Base-by-base conservation (phyloP, 2,329 filamentous ascomycete genomes). In the Alternaria atra region DNA sequence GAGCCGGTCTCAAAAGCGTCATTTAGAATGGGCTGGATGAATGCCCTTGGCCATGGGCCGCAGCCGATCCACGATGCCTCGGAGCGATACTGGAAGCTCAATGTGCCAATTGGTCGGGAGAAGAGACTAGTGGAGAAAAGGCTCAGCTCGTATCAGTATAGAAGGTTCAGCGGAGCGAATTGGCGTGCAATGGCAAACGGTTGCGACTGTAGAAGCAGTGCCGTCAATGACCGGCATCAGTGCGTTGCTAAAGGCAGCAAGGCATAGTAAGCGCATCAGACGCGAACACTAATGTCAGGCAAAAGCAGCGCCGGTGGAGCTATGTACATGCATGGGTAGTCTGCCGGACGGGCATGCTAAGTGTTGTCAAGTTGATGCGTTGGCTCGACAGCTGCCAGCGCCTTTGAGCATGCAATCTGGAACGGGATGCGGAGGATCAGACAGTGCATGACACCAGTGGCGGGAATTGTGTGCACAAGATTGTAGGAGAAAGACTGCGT, bases 301-400 rank as follows among this genome's bases (percentile, higher is more conserved):
- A 75, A 77, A 77, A 78, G 74, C 73, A 76, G 72, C 74, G 72
- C 62, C 64, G 65, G 70, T 66, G 68, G 67, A 72, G 64, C 58
- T 64, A 66, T 72, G 74, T 76, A 77, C 63, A 72, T 77, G 72
- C 76, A 78, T 76, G 76, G 76, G 70, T 78, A 72, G 73, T 71
- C 71, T 75, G 74, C 70, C 72, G 74, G 70, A 73, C 68, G 70
- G 71, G 67, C 72, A 73, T 75, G 76, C 75, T 77, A 77, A 74
- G 76, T 77, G 76, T 73, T 79, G 76, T 79, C 76, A 77, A 74
- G 65, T 73, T 79, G 76, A 78, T 78, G 76, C 75, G 76, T 70
- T 79, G 76, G 75, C 75, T 78, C 75, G 75, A 76, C 73, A 76
- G 73, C 71, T 75, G 75, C 73, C 76, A 76, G 69, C 75, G 75